phyloP scores from a whole-genome alignment of 2,329 filamentous ascomycete genomes.

The Tolypocladium album region DNA sequence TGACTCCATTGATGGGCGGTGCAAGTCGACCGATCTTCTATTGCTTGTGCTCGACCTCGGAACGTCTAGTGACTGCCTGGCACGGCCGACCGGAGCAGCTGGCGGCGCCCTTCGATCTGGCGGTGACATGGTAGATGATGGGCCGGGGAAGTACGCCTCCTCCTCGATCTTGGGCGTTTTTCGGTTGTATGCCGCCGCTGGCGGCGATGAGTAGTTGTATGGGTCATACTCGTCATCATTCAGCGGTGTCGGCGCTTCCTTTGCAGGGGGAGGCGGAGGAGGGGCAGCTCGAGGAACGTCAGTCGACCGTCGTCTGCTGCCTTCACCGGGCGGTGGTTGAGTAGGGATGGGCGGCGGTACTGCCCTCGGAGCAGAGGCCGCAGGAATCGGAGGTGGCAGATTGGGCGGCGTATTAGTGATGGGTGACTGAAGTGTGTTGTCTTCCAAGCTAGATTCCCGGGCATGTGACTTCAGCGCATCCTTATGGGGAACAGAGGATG shows the following conservation, averaged over 20 bases:
- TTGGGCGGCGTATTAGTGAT: conserved; percentile 30
- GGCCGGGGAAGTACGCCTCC: conserved; percentile 35
- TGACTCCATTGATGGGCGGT: conserved; percentile 63
- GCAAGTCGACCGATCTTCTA: conserved; percentile 61
- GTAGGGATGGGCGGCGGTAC: conserved; percentile 55
- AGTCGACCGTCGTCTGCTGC: conserved; percentile 48
- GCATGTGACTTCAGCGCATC: conserved; percentile 79
- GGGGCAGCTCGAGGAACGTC: conserved; percentile 63
- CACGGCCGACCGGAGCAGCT: conserved; percentile 16
- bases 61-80: conserved; percentile 23
- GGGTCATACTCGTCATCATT: conserved; percentile 62
- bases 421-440: conserved; percentile 51
- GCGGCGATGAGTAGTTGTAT: conserved; percentile 39
- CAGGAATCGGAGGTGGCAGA: conserved; percentile 46
- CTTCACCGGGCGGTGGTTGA: conserved; percentile 39
- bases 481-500: conserved; percentile 85
- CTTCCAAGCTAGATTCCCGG: conserved; percentile 66
- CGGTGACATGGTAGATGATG: conserved; percentile 31
- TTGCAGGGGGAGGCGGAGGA: conserved; percentile 34
- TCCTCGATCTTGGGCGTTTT: conserved; percentile 32
- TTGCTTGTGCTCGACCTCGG: conserved; percentile 27
- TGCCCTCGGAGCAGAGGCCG: conserved; percentile 42
- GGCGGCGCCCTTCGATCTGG: conserved; percentile 35
- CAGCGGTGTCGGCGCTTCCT: conserved; percentile 19
- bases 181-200: conserved; percentile 19